Base-by-base conservation (phyloP, 768 basidiomycete species). In the Amanita polypyramis region DNA sequence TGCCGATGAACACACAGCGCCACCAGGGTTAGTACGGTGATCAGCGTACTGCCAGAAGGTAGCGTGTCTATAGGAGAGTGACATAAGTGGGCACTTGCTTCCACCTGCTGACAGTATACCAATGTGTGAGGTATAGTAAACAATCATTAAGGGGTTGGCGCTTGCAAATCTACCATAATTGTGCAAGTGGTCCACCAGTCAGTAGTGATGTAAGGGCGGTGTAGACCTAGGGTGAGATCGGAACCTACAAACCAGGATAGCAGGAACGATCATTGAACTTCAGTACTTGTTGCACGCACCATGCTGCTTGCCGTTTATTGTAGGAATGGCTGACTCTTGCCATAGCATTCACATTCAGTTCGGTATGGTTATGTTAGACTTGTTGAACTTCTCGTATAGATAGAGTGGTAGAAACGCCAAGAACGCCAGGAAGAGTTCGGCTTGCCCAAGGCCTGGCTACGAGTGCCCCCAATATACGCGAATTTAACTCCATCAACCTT, bases 131-230 rank as follows among this genome's bases (percentile, higher is more conserved):
- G 74, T 58, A 38, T 69, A 82, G 21, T 65, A 60, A 1, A 82
- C 80, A 37, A 83, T 68, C 79, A 78, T 82, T 2, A 85, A 65
- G 2, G 80, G 78, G 57, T 74, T 80, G 46, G 64, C 71, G 2
- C 56, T 46, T 1, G 57, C 70, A 52, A 84, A 83, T 3, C 61
- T 63, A 11, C 65, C 62, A 47, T 70, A 76, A 58, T 80, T 76
- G 82, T 84, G 59, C 82, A 85, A 7, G 67, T 70, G 8, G 54
- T 74, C 82, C 82, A 85, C 82, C 82, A 84, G 58, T 73, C 65
- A 9, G 77, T 80, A 3, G 75, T 79, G 23, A 76, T 76, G 53
- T 82, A 82, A 48, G 82, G 79, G 34, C 10, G 29, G 15, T 36
- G 0, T 17, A 7, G 35, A 36, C 29, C 12, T 41, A 37, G 11